A percentile compares a stretch with the other conserved stretches of the same genome.
phyloP scores from a whole-genome alignment of 2,329 filamentous ascomycete species.

The Diplodia seriata region DNA sequence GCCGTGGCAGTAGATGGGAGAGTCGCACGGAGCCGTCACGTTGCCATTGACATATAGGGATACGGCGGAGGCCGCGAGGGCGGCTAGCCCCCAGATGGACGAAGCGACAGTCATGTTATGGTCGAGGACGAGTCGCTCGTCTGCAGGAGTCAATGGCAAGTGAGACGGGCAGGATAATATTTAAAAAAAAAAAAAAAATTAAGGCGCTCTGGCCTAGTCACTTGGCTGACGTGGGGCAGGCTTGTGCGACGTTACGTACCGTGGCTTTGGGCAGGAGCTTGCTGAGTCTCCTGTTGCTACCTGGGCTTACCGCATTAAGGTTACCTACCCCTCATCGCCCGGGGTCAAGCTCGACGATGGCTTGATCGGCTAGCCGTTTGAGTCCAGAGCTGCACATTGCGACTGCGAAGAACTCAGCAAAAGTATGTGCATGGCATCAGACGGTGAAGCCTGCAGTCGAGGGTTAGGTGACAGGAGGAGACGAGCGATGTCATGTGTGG shows the following conservation, averaged over 20 bases:
- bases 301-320: neutral
- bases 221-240: constrained; percentile 25
- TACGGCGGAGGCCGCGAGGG: constrained; percentile 5
- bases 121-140: neutral
- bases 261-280: constrained; percentile 9
- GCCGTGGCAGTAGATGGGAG: constrained; percentile 71
- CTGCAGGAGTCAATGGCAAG: neutral
- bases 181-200: neutral
- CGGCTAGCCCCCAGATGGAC: neutral
- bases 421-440: neutral
- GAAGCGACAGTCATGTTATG: neutral
- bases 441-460: neutral
- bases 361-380: neutral
- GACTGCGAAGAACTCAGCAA: neutral
- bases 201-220: too few relatives aligned
- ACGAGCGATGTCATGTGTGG: neutral
- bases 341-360: neutral
- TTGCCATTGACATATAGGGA: constrained; percentile 67
- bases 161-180: constrained; percentile 1
- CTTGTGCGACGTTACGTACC: constrained; percentile 10
- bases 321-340: neutral
- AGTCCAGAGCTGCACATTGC: neutral
- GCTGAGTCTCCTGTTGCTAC: too few relatives aligned
- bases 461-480: neutral
- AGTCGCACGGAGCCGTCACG: constrained; percentile 69